Percentiles rank a stretch among this genome's conserved stretches.
Conservation (phyloP, 1,139 yeast species). For the Nakaseomyces kungkrabaensis region DNA sequence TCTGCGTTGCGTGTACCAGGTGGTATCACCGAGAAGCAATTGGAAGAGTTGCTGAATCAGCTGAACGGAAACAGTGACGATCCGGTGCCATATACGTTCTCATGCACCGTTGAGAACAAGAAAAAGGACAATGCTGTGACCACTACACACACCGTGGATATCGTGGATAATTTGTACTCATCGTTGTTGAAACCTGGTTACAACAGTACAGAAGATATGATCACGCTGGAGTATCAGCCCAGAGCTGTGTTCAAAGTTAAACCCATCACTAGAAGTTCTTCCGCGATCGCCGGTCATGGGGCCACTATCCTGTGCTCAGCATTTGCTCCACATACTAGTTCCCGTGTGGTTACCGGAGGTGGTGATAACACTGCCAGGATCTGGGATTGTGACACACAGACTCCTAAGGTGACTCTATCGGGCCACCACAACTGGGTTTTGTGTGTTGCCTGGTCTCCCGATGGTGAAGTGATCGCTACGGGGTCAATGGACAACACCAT, state of each 20-base stretch:
- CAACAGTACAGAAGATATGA: conserved; percentile 84
- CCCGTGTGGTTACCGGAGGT: conserved; percentile 88
- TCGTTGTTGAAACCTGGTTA: conserved; percentile 80
- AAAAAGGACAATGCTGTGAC: conserved; percentile 33
- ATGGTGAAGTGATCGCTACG: conserved; percentile 84
- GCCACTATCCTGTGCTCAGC: conserved; percentile 85
- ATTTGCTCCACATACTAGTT: conserved; percentile 84
- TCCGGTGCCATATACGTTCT: conserved; percentile 83
- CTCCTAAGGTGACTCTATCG: conserved; percentile 66
- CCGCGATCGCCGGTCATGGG: conserved; percentile 93
- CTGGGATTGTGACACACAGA: conserved; percentile 96
- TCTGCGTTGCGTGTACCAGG: conserved; percentile 91
- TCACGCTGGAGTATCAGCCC: conserved; percentile 88
- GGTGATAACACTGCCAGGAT: conserved; percentile 96
- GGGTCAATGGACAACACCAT: conserved; percentile 93
- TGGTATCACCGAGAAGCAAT: conserved; percentile 70
- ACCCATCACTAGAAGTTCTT: conserved; percentile 83
- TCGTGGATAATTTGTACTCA: conserved; percentile 63
- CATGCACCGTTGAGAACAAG: conserved; percentile 41
- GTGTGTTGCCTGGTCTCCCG: conserved; percentile 90
- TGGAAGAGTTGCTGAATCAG: conserved; percentile 78
- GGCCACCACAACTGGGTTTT: conserved; percentile 95
- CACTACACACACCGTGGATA: conserved; percentile 45
- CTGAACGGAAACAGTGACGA: conserved; percentile 57
- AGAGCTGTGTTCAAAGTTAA: conserved; percentile 89